Base-by-base conservation (phyloP, 1,284 basidiomycete species). In the Mycena sp. region DNA sequence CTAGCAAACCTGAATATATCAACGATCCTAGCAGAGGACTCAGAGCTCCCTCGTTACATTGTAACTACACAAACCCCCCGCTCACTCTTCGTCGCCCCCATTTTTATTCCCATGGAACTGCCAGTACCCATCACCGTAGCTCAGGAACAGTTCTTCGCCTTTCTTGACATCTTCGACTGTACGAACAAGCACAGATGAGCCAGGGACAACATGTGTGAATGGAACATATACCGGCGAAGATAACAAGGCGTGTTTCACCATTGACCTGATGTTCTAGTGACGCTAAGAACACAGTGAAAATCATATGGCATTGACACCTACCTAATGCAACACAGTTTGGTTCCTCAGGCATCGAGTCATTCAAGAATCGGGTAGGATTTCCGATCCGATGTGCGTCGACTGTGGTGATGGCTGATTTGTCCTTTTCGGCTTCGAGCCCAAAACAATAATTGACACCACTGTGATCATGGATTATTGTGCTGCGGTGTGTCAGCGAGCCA, bases 311-410 rank as follows among this genome's bases (percentile, higher is more conserved):
- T n/a, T 23, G 25, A 6, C 17, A 40, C 52, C 19, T 12, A 61
- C 61, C n/a, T 2, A 41, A 16, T n/a, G 63, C 51, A 1, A 2
- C 32, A 23, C 63, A 62, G 21, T 67, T 64, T 14, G 51, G 30
- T 1, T 19, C 16, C 3, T 35, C 10, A 1, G 56, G 63, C 41
- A 37, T 57, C 11, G 66, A 28, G 37, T 67, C 58, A 43, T 67
- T 67, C n/a, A 67, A 50, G 25, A 64, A 67, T 1, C 66, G 63
- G 19, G 60, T 65, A 6, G 63, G 56, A 21, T 67, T 67, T 3
- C 66, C 66, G 6, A 67, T 41, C 59, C 45, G 45, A 21, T 49
- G 58, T 14, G 63, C 59, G 41, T 64, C 63, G 14, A 59, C 38
- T 1, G 21, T 48, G 4, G 48, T 44, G 19, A 3, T 38, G 16